Evolutionary conservation across 31 red algal genomes (phyloP).

Genomic region (Asparagopsis taxiformis): DNA sequence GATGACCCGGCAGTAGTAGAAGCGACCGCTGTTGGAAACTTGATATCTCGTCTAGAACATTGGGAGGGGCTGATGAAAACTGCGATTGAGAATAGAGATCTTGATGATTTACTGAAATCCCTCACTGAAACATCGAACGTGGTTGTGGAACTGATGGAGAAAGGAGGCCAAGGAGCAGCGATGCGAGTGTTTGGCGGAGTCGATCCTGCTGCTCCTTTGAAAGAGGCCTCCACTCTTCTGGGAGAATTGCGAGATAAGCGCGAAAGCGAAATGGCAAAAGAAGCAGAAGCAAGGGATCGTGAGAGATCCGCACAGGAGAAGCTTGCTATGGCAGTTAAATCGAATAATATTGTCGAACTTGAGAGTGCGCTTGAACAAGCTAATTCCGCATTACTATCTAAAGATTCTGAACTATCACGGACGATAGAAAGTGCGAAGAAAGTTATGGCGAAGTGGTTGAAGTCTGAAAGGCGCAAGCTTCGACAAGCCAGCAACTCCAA

Average conservation of each 20-base stretch:
- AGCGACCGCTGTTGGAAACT: background rate
- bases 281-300: constrained; percentile 22
- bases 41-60: constrained; percentile 52
- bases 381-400: constrained; percentile 37
- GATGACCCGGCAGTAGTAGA: constrained; percentile 31
- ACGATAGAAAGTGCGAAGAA: constrained; percentile 73
- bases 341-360: constrained; percentile 34
- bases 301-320: constrained; percentile 24
- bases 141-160: constrained; percentile 9
- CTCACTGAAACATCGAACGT: constrained; percentile 9
- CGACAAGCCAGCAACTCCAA: constrained; percentile 68
- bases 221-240: constrained; percentile 25
- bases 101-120: constrained; percentile 25
- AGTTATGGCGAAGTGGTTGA: constrained; percentile 70
- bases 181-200: constrained; percentile 35
- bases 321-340: constrained; percentile 38
- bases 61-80: constrained; percentile 2
- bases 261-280: constrained; percentile 25
- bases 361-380: constrained; percentile 30
- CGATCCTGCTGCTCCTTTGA: constrained; percentile 11
- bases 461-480: constrained; percentile 73
- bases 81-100: constrained; percentile 17
- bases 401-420: constrained; percentile 33
- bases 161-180: constrained; percentile 31
- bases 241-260: constrained; percentile 15